Conservation (phyloP, 768 basidiomycete species). For the Lentinula aciculospora region DNA sequence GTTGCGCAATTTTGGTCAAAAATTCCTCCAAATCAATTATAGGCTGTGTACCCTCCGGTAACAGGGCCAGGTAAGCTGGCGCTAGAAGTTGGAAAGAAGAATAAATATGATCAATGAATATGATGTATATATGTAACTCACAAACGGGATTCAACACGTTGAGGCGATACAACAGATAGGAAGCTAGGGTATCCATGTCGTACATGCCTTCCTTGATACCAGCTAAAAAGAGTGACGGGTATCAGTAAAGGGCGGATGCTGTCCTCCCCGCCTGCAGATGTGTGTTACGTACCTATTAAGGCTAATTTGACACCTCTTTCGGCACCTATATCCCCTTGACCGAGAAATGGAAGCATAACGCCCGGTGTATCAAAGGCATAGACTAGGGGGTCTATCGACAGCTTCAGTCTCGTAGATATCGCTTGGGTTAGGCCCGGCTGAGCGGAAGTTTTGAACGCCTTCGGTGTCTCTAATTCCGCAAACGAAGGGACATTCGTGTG, state of each 20-base stretch:
- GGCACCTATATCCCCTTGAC: constrained; percentile 76
- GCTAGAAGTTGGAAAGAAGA: constrained; percentile 30
- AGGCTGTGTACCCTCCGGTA: constrained; percentile 49
- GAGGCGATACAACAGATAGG: constrained; percentile 82
- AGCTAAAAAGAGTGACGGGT: constrained; percentile 37
- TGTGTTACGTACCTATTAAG: constrained; percentile 70
- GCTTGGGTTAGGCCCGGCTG: constrained; percentile 89
- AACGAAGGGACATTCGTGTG: not conserved
- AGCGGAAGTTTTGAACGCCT: constrained; percentile 85
- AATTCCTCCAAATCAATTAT: constrained; percentile 61
- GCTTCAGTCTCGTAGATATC: constrained; percentile 83
- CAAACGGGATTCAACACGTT: constrained; percentile 71
- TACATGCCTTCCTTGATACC: constrained; percentile 94
- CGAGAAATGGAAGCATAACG: constrained; percentile 94
- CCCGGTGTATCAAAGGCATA: constrained; percentile 97
- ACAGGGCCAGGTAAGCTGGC: constrained; percentile 63
- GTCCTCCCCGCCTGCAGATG: not conserved
- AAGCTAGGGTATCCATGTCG: constrained; percentile 76
- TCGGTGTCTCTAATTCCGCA: constrained; percentile 55
- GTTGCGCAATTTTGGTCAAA: constrained; percentile 58
- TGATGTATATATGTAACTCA: constrained; percentile 31
- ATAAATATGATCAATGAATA: not conserved
- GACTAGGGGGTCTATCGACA: constrained; percentile 73
- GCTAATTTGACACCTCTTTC: constrained; percentile 93
- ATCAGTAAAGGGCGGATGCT: not conserved